phyloP scores from a whole-genome alignment of 108 stramenopile genomes.

The Poteriospumella lacustris region DNA sequence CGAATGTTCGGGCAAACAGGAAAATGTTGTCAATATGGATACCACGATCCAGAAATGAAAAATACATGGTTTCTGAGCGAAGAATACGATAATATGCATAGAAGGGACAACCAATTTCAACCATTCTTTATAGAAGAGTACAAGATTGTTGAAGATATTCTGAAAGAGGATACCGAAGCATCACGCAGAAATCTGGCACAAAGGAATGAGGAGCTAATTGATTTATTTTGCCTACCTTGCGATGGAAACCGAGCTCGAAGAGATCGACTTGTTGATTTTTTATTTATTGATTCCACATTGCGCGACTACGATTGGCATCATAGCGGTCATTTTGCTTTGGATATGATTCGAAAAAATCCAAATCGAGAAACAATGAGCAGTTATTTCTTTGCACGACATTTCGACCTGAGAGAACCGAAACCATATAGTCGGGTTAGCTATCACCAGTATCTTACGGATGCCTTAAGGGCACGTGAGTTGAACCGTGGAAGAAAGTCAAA shows the following conservation, averaged over 20 bases:
- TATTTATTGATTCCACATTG: constrained; percentile 7
- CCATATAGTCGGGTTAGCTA: constrained; percentile 17
- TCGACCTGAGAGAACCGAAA: neutral
- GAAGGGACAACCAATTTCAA: constrained; percentile 13
- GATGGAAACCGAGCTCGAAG: neutral
- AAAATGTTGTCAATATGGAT: constrained; percentile 1
- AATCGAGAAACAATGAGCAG: constrained; percentile 7
- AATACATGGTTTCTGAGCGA: constrained; percentile 1
- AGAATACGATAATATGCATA: neutral
- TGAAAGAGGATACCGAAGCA: constrained; percentile 2
- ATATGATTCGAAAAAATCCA: constrained; percentile 15
- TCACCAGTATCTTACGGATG: neutral
- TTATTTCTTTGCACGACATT: constrained; percentile 1
- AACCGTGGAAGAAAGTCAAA: constrained; percentile 14
- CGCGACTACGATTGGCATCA: constrained; percentile 13
- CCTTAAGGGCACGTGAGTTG: neutral
- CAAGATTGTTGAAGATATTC: neutral
- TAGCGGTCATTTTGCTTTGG: constrained; percentile 13
- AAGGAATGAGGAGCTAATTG: constrained; percentile 3
- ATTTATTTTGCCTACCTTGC: neutral
- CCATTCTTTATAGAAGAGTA: constrained; percentile 1
- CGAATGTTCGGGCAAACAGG: constrained; percentile 18
- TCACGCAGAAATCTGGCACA: neutral
- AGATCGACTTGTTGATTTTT: neutral
- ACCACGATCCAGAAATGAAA: neutral